Evolutionary conservation across 805 yeast species (phyloP).

Genomic region (Saturnispora serradocipensis): DNA sequence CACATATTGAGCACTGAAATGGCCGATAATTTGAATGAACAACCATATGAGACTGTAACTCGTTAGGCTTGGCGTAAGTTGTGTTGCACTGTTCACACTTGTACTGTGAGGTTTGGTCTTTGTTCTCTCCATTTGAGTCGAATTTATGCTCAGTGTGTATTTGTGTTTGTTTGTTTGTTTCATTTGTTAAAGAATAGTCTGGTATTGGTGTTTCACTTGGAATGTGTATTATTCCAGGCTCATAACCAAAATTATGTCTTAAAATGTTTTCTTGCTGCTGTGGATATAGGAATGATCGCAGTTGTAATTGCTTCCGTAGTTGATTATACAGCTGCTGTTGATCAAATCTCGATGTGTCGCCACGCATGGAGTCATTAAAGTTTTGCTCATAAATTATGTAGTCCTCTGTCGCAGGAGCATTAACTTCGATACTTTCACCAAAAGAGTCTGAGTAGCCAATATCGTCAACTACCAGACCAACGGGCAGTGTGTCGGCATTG

Average conservation of each 20-base stretch:
- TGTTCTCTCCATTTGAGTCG: not conserved
- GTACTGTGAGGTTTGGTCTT: not conserved
- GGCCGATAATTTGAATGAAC: conserved; percentile 60
- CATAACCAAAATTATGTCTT: not conserved
- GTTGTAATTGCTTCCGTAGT: not conserved
- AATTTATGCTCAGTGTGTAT: not conserved
- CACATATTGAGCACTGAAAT: conserved; percentile 52
- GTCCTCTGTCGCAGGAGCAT: not conserved
- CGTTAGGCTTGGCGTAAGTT: not conserved
- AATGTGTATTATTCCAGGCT: not conserved
- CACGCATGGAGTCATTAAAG: not conserved
- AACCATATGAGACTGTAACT: conserved; percentile 4
- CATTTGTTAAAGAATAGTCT: not conserved
- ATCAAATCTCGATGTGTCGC: not conserved
- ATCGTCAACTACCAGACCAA: not conserved
- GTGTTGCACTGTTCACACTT: not conserved
- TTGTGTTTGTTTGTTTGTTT: not conserved
- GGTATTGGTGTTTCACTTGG: not conserved
- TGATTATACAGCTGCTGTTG: not conserved
- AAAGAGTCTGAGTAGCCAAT: not conserved
- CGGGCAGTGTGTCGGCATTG: not conserved
- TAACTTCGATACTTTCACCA: not conserved
- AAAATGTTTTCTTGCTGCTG: not conserved
- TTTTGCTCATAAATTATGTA: not conserved
- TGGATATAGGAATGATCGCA: not conserved